Base-by-base conservation (phyloP, 805 yeast genomes). In the Priceomyces medius region DNA sequence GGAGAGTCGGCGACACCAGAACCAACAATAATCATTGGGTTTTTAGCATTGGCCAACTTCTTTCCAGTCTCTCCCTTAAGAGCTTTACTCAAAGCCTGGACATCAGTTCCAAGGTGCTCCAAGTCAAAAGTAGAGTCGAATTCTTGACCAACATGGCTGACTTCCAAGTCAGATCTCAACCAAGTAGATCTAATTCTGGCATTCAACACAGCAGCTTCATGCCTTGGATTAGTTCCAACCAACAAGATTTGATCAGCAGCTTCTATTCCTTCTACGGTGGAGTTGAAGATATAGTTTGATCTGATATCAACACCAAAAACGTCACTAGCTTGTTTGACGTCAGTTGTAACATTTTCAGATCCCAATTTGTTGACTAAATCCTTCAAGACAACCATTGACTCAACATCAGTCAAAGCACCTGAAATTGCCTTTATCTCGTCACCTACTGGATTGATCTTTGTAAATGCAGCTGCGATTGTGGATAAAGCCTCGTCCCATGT, bases 401-500 rank as follows among this genome's bases (percentile, higher is more conserved):
- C 96, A 39, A 86, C 90, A 60, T 87, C 96, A 35, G 80, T 78
- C 45, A 88, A 71, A 28, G 91, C 86, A 53, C 96, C 96, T 32
- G 85, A 81, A 53, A 87, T 70, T 14, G 88, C 95, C 70, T 88
- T 84, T 58, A 87, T 63, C 67, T 88, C 93, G 57, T 83, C 74
- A 41, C 76, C 85, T 48, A 66, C 60, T 38, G 89, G 90, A 43
- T 73, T 63, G 40, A 81, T 59, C 51, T 73, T 68, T 45, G 68
- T 58, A 61, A 72, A 76, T 19, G 85, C 85, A 33, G 79, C 73
- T 41, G 86, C 82, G 53, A 87, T 79, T 34, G 81, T 75, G 13
- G 83, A 65, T 46, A 87, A 72, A 32, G 91, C 95, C 60, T 85
- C 89, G 63, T 87, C 91, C 96, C 96, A 87, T 38, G 91, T 81